phyloP scores from a whole-genome alignment of 169 alveolate genomes.

The Amoebophrya sp. region DNA sequence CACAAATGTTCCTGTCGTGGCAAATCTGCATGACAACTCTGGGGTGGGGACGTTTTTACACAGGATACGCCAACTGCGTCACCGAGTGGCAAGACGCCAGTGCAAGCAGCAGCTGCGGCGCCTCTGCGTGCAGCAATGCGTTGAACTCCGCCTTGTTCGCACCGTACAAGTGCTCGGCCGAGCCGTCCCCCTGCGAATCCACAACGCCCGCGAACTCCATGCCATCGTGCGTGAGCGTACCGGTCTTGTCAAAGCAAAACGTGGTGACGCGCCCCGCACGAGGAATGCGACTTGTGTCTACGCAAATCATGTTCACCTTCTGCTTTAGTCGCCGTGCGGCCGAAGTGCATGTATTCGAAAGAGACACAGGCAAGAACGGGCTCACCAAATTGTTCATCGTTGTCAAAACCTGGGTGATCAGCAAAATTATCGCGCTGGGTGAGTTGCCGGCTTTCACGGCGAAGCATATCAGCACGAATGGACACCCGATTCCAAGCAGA shows the following conservation, averaged over 20 bases:
- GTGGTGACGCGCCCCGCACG: background rate
- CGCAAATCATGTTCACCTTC: background rate
- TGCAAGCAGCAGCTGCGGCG: too few relatives aligned
- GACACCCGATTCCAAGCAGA: background rate
- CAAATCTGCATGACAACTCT: too few relatives aligned
- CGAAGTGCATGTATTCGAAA: background rate
- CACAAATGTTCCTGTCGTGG: too few relatives aligned
- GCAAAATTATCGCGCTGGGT: background rate
- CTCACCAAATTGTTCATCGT: background rate
- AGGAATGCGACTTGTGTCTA: background rate
- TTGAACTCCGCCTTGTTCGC: too few relatives aligned
- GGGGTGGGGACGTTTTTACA: too few relatives aligned
- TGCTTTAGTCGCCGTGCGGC: background rate
- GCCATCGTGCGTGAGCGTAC: background rate
- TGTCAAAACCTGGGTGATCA: background rate
- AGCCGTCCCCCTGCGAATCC: too few relatives aligned
- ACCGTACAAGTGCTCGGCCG: too few relatives aligned
- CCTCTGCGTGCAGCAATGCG: too few relatives aligned
- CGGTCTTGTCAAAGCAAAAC: slow-evolving; percentile 13
- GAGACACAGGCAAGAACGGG: background rate
- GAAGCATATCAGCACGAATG: background rate
- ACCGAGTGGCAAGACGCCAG: too few relatives aligned
- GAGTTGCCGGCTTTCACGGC: background rate
- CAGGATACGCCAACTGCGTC: too few relatives aligned
- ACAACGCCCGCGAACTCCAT: background rate